Base-by-base conservation (phyloP, 139 green algal genomes). In the Chlamydomonas eustigma region DNA sequence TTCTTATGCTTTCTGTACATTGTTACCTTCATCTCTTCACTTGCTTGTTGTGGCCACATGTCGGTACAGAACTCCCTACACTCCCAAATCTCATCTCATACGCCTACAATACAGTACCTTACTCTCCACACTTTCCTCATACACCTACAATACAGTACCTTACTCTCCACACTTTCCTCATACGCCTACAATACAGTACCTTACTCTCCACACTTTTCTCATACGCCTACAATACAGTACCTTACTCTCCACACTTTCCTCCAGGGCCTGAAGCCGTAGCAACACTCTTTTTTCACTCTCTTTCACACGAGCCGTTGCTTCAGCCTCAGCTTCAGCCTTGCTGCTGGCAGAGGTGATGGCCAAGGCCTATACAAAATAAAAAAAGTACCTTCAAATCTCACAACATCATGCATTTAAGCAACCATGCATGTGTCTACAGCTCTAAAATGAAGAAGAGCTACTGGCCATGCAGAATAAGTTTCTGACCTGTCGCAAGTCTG, bases 201-300 rank as follows among this genome's bases (percentile, higher is more conserved):
- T 38, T 72, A 34, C 44, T 72, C 32, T 72, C 65, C 28, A 72
- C 32, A 28, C 44, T 6, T 34, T 72, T 34, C 65, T 72, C 65
- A 33, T 50, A 6, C 22, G 8, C 28, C 65, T 72, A n/a, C n/a
- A n/a, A n/a, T 30, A 63, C 50, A 18, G 50, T 24, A 72, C 65
- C 8, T 38, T 72, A 34, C 44, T 72, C 32, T 72, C 65, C 28
- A 72, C 32, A 28, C 44, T 6, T 34, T 72, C 65, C 65, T 72
- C 65, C 65, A 72, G 22, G 24, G 8, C 28, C 65, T 72, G 80
- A 2, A 85, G 73, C 5, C 76, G 51, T 1, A 67, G n/a, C 24
- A 78, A 30, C 50, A 85, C 28, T 30, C 81, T 64, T 74, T 69
- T 76, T 69, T 86, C 81, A 6, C 36, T 38, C 52, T 86, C 81